phyloP scores from a whole-genome alignment of 179 eudicot genomes.

The Gypsophila paniculata region DNA sequence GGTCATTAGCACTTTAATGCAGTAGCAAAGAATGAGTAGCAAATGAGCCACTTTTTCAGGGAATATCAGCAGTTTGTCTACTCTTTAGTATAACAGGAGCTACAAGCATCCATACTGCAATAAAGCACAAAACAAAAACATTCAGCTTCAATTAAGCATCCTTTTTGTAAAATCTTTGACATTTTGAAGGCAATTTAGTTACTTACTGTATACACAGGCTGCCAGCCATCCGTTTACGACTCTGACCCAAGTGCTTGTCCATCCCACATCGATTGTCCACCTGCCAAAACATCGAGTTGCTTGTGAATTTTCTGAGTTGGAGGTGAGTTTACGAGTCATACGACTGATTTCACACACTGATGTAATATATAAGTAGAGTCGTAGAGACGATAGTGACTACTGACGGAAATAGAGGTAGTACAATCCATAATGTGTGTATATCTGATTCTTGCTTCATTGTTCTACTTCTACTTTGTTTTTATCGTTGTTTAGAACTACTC shows the following conservation, averaged over 20 bases:
- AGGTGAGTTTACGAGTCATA: no score
- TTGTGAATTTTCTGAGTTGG: not conserved
- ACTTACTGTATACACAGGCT: slow-evolving; percentile 74
- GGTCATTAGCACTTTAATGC: slow-evolving; percentile 11
- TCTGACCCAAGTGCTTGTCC: slow-evolving; percentile 97
- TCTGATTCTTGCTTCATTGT: no score
- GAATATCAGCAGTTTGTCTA: slow-evolving; percentile 46
- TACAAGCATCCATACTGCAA: slow-evolving; percentile 78
- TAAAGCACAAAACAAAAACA: slow-evolving; percentile 5
- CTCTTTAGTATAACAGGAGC: slow-evolving; percentile 61
- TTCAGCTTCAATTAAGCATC: slow-evolving; percentile 2
- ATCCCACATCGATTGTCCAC: slow-evolving; percentile 87
- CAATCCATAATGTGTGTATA: no score
- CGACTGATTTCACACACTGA: no score
- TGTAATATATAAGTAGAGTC: no score
- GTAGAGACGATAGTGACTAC: no score
- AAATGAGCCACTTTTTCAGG: slow-evolving; percentile 25
- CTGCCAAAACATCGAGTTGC: slow-evolving; percentile 31
- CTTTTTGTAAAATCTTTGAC: not conserved
- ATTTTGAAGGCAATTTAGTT: not conserved
- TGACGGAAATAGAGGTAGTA: no score
- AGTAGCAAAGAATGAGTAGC: not conserved
- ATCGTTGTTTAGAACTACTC: no score
- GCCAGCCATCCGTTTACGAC: slow-evolving; percentile 83
- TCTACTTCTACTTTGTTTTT: no score